A percentile compares a stretch with the other conserved stretches of the same genome.
phyloP scores from a whole-genome alignment of 1,139 yeast genomes.

The Sugiyamaella paludigena region DNA sequence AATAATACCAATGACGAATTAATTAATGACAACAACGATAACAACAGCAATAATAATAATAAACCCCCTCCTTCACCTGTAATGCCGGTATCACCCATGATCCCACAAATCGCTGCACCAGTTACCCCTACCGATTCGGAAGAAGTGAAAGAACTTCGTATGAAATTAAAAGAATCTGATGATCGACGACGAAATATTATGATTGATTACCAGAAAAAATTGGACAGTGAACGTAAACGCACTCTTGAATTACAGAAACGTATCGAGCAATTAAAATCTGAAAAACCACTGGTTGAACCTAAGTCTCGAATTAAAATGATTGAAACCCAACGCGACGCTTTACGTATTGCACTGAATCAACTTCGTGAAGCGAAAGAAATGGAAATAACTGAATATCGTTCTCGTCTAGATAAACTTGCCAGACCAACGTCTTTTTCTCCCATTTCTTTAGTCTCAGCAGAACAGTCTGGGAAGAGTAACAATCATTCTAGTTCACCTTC shows the following conservation, averaged over 20 bases:
- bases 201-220: constrained; percentile 33
- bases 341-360: constrained; percentile 50
- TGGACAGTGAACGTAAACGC: constrained; percentile 31
- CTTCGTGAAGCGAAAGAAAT: constrained; percentile 39
- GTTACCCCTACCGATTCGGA: constrained; percentile 3
- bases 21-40: no score
- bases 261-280: constrained; percentile 22
- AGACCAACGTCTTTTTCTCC: neutral
- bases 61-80: constrained; percentile 1
- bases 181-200: constrained; percentile 28
- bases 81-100: constrained; percentile 1
- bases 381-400: constrained; percentile 31
- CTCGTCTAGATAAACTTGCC: constrained; percentile 10
- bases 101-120: neutral
- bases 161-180: constrained; percentile 29
- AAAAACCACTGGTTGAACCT: constrained; percentile 24
- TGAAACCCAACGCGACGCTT: constrained; percentile 55
- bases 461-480: no score
- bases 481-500: no score
- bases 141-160: constrained; percentile 22
- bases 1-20: no score
- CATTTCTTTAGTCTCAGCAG: no score
- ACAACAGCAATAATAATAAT: no score
- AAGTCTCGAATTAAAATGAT: constrained; percentile 10
- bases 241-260: constrained; percentile 29